phyloP scores from a whole-genome alignment of 164 flowering plant species.

The Vitis riparia region DNA sequence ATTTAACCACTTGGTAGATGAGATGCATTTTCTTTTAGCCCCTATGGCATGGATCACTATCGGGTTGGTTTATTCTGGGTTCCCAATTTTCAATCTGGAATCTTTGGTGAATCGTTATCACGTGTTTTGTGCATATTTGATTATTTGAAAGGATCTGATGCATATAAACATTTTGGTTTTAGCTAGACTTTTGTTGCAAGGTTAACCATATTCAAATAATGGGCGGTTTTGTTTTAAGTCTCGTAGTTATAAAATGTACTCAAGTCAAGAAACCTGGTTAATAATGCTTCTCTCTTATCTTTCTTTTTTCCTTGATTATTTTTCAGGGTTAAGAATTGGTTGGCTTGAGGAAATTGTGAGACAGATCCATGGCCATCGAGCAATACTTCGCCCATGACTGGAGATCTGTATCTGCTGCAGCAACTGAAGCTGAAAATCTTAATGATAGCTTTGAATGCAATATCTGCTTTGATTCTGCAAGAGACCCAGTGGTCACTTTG shows the following conservation, averaged over 20 bases:
- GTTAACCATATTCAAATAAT: no score
- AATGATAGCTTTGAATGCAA: constrained; percentile 60
- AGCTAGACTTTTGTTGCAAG: no score
- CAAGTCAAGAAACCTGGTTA: no score
- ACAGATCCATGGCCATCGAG: constrained; percentile 27
- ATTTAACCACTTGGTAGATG: not conserved
- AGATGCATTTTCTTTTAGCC: not conserved
- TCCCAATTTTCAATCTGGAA: not conserved
- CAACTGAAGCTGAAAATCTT: constrained; percentile 16
- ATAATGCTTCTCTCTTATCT: no score
- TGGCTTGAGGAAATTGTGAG: not conserved
- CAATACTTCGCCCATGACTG: constrained; percentile 27
- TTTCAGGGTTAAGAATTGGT: not conserved
- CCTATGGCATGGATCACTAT: not conserved
- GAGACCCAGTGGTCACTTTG: constrained; percentile 65
- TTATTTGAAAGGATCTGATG: no score
- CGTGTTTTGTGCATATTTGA: no score
- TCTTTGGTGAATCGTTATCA: no score
- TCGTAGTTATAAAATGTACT: no score
- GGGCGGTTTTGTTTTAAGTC: no score
- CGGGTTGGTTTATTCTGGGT: not conserved
- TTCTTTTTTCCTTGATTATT: no score
- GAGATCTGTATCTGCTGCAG: constrained; percentile 18
- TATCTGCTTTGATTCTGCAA: constrained; percentile 58
- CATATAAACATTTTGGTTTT: no score